Conservation (phyloP, 2,329 filamentous ascomycete genomes). For the Nectriaceae sp. region DNA sequence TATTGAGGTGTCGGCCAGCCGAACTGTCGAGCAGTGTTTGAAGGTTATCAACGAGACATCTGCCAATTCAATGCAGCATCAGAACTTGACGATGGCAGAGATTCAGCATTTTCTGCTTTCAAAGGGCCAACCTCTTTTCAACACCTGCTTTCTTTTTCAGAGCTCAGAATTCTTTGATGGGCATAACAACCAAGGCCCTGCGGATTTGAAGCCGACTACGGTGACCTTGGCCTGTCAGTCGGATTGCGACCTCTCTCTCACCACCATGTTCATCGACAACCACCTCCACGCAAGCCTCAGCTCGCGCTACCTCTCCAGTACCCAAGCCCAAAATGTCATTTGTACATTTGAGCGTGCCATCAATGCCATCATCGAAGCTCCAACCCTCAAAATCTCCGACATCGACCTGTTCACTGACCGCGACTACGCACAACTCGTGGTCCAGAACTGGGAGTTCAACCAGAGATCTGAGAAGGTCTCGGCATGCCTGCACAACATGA, state of each 20-base stretch:
- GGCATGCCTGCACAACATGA: conserved; percentile 46
- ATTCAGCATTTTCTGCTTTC: conserved; percentile 49
- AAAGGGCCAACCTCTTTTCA: conserved; percentile 48
- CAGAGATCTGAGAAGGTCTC: conserved; percentile 41
- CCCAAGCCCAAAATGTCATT: conserved; percentile 50
- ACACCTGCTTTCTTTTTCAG: conserved; percentile 52
- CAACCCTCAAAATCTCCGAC: conserved; percentile 44
- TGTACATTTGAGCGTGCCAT: conserved; percentile 56
- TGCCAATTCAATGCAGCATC: conserved; percentile 33
- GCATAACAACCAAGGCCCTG: neutral
- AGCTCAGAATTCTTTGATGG: conserved; percentile 34
- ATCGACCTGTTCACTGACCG: conserved; percentile 56
- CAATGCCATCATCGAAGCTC: conserved; percentile 44
- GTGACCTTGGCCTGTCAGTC: conserved; percentile 37
- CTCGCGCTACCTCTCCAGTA: conserved; percentile 43
- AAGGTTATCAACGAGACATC: conserved; percentile 32
- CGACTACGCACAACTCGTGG: conserved; percentile 55
- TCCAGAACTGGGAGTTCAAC: conserved; percentile 50
- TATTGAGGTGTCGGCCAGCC: conserved; percentile 33
- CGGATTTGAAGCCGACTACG: conserved; percentile 3
- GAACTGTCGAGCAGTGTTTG: conserved; percentile 36
- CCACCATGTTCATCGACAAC: conserved; percentile 43
- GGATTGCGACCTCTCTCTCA: conserved; percentile 49
- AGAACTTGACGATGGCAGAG: conserved; percentile 47
- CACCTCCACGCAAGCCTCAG: conserved; percentile 46